Base-by-base conservation (phyloP, 75 land plant genomes). In the Sequoiadendron giganteum region DNA sequence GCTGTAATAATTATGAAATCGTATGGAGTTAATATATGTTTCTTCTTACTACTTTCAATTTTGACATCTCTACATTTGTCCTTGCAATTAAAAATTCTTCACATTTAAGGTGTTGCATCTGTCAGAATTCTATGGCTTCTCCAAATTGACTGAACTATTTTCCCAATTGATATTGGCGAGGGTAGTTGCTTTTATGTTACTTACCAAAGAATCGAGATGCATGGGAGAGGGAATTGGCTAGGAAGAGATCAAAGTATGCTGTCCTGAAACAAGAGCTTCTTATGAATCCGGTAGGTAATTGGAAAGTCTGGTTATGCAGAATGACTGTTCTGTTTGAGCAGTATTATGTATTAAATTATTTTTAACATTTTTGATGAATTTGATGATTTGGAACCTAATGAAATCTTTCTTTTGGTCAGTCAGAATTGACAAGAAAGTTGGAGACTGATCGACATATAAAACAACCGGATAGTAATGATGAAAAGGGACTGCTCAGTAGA, bases 121-220 rank as follows among this genome's bases (percentile, higher is more conserved):
- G 21, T 84, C 70, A 65, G 47, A 79, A 79, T 42, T 79, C 43
- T 79, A 42, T 79, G 42, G 84, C 49, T 82, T 82, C 30, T 28
- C 13, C 84, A 82, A 82, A 82, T 28, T 82, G 47, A 82, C 49
- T 82, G 43, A 82, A 82, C 43, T 82, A 47, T 82, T 30, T 43
- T 43, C 48, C n/a, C 47, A 82, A 82, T 45, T 82, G 84, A 47
- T 45, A 82, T 47, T 43, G 84, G 84, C 48, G 84, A 82, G 84
- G 52, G 1, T 82, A 96, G 97, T 86, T 96, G 40, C 93, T 96
- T 38, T 89, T 96, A 85, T 95, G 95, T 61, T 96, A 95, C 85
- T 88, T 96, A 78, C 94, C 97, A 70, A 77, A 90, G 80, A 91
- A 90, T 76, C 93, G 95, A 21, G 93, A 93, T 76, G 84, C 89